These are phyloP conservation scores for Rhododendron griersonianum DNA, from an alignment of 148 eudicot genomes.

Conservation along the genomic window DNA sequence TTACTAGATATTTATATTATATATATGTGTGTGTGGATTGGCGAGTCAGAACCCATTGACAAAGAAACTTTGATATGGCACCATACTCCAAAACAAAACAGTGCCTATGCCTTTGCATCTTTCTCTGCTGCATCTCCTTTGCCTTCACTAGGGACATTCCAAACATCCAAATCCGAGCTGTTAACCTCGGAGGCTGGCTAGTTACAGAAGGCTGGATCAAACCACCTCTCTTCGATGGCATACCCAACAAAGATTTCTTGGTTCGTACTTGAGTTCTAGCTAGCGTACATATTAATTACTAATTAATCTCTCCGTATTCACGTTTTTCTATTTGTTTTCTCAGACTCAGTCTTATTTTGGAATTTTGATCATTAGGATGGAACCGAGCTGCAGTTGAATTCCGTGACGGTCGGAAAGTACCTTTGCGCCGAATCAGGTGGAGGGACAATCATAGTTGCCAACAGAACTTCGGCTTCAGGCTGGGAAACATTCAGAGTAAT, in stretches of 20 bases:
- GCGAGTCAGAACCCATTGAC: background rate
- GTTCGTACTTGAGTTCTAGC: constrained; percentile 16
- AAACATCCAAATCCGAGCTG: constrained; percentile 32
- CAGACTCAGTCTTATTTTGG: background rate
- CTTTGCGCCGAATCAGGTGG: constrained; percentile 59
- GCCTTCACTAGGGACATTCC: constrained; percentile 19
- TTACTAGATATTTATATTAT: too few species aligned
- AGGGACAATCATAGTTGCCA: constrained; percentile 51
- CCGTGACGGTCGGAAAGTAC: constrained; percentile 40
- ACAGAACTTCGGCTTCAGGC: constrained; percentile 46
- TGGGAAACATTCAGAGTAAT: constrained; percentile 74
- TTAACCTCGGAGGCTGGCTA: constrained; percentile 75
- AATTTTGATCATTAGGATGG: constrained; percentile 48
- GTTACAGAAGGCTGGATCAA: constrained; percentile 74
- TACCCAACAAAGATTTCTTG: constrained; percentile 60
- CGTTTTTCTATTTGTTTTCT: background rate
- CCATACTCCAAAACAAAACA: background rate
- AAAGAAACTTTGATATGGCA: constrained; percentile 3
- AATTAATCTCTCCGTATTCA: background rate
- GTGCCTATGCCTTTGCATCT: background rate
- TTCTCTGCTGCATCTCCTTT: background rate
- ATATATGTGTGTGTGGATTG: background rate
- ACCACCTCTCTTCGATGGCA: constrained; percentile 64
- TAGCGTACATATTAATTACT: too few species aligned
- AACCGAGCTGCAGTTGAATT: constrained; percentile 52